phyloP scores from a whole-genome alignment of 2,329 filamentous ascomycete species.

The Neofusicoccum parvum region DNA sequence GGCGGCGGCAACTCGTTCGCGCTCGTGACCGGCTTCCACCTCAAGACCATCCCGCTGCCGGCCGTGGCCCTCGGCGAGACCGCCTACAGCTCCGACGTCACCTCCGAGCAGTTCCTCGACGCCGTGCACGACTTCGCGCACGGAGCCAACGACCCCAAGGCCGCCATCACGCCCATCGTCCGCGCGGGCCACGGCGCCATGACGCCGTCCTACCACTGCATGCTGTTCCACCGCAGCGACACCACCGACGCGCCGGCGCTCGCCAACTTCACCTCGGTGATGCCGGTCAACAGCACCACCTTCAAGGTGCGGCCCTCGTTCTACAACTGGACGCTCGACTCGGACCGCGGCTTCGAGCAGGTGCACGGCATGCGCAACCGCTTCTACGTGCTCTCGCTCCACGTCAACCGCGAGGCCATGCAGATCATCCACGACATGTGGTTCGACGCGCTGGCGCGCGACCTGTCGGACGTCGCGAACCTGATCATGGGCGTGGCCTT shows the following conservation, averaged over 20 bases:
- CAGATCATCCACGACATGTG: slow-evolving; percentile 28
- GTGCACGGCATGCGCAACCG: slow-evolving; percentile 25
- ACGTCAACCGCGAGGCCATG: slow-evolving; percentile 23
- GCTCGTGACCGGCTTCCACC: slow-evolving; percentile 31
- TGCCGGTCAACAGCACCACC: slow-evolving; percentile 23
- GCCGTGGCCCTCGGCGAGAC: slow-evolving; percentile 28
- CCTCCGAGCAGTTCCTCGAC: slow-evolving; percentile 24
- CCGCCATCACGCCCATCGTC: slow-evolving; percentile 26
- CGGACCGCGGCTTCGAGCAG: slow-evolving; percentile 4
- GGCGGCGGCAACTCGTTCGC: slow-evolving; percentile 32
- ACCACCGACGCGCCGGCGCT: slow-evolving; percentile 22
- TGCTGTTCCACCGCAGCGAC: slow-evolving; percentile 28
- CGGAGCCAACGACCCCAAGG: slow-evolving; percentile 23
- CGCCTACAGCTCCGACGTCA: slow-evolving; percentile 20
- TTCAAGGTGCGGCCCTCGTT: slow-evolving; percentile 19
- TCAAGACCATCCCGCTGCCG: slow-evolving; percentile 25
- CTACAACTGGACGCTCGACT: slow-evolving; percentile 25
- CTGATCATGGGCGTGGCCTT: slow-evolving; percentile 28
- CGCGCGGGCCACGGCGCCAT: slow-evolving; percentile 26
- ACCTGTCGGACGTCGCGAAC: slow-evolving; percentile 22
- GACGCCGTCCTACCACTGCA: slow-evolving; percentile 25
- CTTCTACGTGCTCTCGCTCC: slow-evolving; percentile 26
- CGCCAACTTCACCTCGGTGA: slow-evolving; percentile 23
- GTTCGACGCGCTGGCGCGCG: slow-evolving; percentile 20
- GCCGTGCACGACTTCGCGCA: slow-evolving; percentile 25